Percentiles rank a stretch among this genome's conserved stretches.
Conservation (phyloP, 2,329 filamentous ascomycete genomes). For the Hymenoscyphus albidus region DNA sequence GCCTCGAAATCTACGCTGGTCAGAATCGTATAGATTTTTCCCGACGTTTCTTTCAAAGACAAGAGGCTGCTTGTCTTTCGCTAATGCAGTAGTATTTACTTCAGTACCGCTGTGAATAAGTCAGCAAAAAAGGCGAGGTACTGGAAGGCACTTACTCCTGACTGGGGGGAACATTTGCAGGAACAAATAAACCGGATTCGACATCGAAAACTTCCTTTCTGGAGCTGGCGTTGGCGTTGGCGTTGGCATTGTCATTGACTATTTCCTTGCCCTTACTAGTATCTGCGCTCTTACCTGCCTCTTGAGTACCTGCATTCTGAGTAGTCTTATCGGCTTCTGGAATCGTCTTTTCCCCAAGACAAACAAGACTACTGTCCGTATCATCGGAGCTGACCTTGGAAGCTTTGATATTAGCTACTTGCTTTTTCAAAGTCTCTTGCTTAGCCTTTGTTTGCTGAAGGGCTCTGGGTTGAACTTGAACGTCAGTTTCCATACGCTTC, state of each 20-base stretch:
- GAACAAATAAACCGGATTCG: not conserved
- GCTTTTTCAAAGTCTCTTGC: slow-evolving; percentile 19
- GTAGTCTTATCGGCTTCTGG: not conserved
- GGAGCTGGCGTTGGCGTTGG: not conserved
- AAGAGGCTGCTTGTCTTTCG: not conserved
- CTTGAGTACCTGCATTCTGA: not conserved
- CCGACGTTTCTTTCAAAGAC: not conserved
- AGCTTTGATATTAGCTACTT: slow-evolving; percentile 17
- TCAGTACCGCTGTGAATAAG: not conserved
- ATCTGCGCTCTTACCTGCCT: not conserved
- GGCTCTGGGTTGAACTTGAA: slow-evolving; percentile 13
- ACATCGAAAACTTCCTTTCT: not conserved
- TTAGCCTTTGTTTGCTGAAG: slow-evolving; percentile 17
- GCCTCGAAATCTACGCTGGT: not conserved
- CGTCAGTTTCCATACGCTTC: slow-evolving; percentile 1
- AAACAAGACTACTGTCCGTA: not conserved
- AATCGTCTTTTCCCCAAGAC: not conserved
- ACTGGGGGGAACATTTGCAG: not conserved
- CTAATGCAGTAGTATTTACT: not conserved
- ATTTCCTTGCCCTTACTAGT: not conserved
- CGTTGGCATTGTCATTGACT: too few species aligned
- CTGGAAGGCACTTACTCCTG: not conserved
- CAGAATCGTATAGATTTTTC: not conserved
- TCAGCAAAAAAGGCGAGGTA: not conserved
- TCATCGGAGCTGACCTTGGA: slow-evolving; percentile 11